phyloP scores from a whole-genome alignment of 1,284 basidiomycete species.

The Apiotrichum brassicae region DNA sequence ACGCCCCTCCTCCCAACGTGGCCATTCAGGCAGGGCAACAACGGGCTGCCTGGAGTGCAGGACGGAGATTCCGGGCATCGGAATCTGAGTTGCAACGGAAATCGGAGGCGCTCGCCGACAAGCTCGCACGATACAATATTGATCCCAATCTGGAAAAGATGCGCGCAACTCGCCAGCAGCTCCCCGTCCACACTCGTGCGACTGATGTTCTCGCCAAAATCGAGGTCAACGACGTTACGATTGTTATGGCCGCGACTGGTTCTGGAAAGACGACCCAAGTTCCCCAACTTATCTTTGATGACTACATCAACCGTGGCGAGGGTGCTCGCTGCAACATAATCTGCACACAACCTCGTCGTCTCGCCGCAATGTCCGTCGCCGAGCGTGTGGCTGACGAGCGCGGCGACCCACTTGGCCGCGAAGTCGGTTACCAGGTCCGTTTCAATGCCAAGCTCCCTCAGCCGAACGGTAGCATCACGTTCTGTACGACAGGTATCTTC shows the following conservation, averaged over 20 bases:
- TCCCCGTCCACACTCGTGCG: constrained; percentile 69
- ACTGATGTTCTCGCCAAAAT: constrained; percentile 65
- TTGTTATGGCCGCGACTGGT: constrained; percentile 91
- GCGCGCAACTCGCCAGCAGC: constrained; percentile 58
- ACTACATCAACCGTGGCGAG: constrained; percentile 67
- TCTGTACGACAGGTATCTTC: constrained; percentile 91
- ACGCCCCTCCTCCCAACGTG: constrained; percentile 35
- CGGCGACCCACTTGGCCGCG: constrained; percentile 64
- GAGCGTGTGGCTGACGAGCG: constrained; percentile 87
- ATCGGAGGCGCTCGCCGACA: constrained; percentile 56
- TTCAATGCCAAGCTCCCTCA: constrained; percentile 79
- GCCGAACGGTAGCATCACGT: constrained; percentile 75
- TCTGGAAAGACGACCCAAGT: constrained; percentile 96
- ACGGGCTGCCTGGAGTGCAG: constrained; percentile 26
- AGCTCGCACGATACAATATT: constrained; percentile 58
- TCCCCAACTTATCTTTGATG: constrained; percentile 85
- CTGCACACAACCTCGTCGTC: constrained; percentile 86
- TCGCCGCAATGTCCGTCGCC: constrained; percentile 90
- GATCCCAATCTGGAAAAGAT: constrained; percentile 62
- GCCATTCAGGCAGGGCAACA: constrained; percentile 22
- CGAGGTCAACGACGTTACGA: constrained; percentile 73
- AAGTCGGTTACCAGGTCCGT: constrained; percentile 86
- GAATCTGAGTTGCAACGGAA: constrained; percentile 50
- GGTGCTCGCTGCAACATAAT: constrained; percentile 85
- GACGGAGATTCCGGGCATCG: constrained; percentile 22